These are phyloP conservation scores for Periconia sp. DNA, from an alignment of 2,329 filamentous ascomycete species.

Conservation along the genomic window DNA sequence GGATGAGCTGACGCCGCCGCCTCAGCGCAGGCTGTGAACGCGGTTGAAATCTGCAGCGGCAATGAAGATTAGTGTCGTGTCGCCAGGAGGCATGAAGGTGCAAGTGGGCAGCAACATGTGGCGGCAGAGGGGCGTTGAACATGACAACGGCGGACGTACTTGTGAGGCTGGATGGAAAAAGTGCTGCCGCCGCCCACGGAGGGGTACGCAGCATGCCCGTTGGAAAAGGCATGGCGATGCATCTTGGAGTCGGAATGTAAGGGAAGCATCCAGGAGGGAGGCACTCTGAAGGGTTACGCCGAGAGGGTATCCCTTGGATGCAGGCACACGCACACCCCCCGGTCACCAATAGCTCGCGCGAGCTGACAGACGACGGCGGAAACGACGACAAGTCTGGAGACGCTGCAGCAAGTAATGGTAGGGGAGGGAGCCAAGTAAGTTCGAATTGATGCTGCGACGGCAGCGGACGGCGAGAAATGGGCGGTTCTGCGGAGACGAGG, in stretches of 20 bases:
- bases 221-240: conserved; percentile 85
- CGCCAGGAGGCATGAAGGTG: conserved; percentile 19
- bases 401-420: conserved; percentile 1
- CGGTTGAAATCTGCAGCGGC: conserved; percentile 72
- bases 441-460: conserved; percentile 18
- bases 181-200: conserved; percentile 64
- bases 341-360: conserved; percentile 33
- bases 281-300: conserved; percentile 24
- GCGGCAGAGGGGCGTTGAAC: conserved; percentile 21
- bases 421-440: no score
- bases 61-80: conserved; percentile 34
- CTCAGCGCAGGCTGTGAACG: conserved; percentile 73
- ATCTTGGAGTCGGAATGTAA: conserved; percentile 69
- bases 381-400: conserved; percentile 14
- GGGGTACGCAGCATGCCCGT: conserved; percentile 72
- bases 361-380: conserved; percentile 25
- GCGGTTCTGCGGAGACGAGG: conserved; percentile 11
- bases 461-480: conserved; percentile 5
- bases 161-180: conserved; percentile 87
- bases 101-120: conserved; percentile 16
- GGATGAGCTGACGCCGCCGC: conserved; percentile 71
- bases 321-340: conserved; percentile 17
- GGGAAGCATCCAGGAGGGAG: conserved; percentile 58
- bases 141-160: conserved; percentile 58
- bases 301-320: conserved; percentile 37